phyloP scores from a whole-genome alignment of 2,329 filamentous ascomycete species.

The Penicillium decumbens region DNA sequence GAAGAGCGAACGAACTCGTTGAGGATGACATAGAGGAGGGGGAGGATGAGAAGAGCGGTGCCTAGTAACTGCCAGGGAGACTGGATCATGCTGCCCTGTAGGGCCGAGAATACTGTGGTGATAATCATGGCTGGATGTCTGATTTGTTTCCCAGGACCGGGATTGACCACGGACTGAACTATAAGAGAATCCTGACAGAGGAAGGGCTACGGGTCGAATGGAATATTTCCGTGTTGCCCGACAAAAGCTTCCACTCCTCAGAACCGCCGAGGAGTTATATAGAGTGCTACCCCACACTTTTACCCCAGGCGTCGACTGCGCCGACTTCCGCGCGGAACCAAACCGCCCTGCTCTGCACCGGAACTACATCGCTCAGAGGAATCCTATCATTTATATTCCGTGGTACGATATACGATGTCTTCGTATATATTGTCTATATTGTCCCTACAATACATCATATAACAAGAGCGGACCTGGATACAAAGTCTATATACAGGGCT shows the following conservation, averaged over 20 bases:
- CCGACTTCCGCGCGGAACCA: constrained; percentile 14
- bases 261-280: background rate
- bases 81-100: constrained; percentile 19
- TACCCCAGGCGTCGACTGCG: constrained; percentile 1
- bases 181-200: background rate
- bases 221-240: constrained; percentile 17
- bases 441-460: too few relatives aligned
- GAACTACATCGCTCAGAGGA: constrained; percentile 6
- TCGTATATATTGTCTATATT: background rate
- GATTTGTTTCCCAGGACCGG: background rate
- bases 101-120: constrained; percentile 17
- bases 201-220: constrained; percentile 1
- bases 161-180: background rate
- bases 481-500: too few relatives aligned
- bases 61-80: constrained; percentile 22
- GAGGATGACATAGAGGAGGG: constrained; percentile 45
- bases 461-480: too few relatives aligned
- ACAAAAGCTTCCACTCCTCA: background rate
- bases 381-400: too few relatives aligned
- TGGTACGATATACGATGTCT: too few relatives aligned
- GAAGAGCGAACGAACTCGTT: constrained; percentile 49
- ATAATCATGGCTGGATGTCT: constrained; percentile 25
- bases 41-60: constrained; percentile 23
- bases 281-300: constrained; percentile 11
- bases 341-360: constrained; percentile 4